Evolutionary conservation across 2,329 filamentous ascomycete species (phyloP), one percentile per base, ranked within the genome.

Genomic region (Phyllosticta capitalensis): DNA sequence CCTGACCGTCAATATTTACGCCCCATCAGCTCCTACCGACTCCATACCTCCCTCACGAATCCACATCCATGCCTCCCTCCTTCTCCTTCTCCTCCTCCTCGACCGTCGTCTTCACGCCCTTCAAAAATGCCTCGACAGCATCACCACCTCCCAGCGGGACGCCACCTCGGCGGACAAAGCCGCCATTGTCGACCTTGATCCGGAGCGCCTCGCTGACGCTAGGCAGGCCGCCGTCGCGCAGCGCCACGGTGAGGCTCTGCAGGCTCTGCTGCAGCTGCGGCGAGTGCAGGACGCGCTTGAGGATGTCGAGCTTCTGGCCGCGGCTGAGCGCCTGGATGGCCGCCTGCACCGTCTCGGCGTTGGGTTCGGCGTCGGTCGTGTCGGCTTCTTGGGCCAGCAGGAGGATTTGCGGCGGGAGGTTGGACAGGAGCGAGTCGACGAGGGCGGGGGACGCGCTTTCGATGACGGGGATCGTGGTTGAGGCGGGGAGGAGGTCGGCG

Each of bases 181-280:
- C 92, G n/a, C 88, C 88, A 69, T 96, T 90, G 68, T 87, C 82
- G 20, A 99, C 84, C 65, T 85, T 84, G 61, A 97, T 83, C 6
- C 85, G 83, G 48, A 99, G 77, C 3, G 92, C 92, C 67, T 95
- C 91, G 6, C 90, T 88, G 64, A 99, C 88, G 66, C 86, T 95
- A 4, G 92, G 92, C 60, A 99, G 75, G 0, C 92, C 94, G 12
- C 94, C 94, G 66, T 97, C 92, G 60, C 91, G 81, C 59, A 99
- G 78, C 12, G 94, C 94, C 73, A 91, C 85, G 0, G 91, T 96
- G 66, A 99, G 76, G 69, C 88, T 94, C 0, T 85, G 83, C 48
- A 96, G 75, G 65, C 90, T 92, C 72, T 97, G 94, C 62, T 85
- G 83, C 68, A 99, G 91, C 69, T 99, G 94, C 19, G 94, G 92